phyloP scores from a whole-genome alignment of 202 grass and related monocot genomes.

The Elaeis oleifera region DNA sequence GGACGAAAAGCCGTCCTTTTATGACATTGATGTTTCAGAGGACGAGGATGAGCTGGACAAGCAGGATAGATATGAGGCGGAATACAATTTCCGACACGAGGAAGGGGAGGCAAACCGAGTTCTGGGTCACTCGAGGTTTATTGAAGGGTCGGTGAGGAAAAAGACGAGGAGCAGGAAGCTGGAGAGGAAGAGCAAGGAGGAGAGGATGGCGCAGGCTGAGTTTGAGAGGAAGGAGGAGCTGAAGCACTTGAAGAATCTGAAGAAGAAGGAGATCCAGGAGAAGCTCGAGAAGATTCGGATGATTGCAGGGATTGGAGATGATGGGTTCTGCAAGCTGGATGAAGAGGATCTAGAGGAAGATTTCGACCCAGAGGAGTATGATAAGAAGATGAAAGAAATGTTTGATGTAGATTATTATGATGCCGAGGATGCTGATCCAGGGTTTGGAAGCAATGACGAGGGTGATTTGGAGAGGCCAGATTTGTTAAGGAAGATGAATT shows the following conservation, averaged over 20 bases:
- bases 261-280: conserved; percentile 90
- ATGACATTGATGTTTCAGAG: conserved; percentile 49
- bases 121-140: conserved; percentile 57
- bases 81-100: conserved; percentile 21
- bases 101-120: conserved; percentile 60
- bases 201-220: conserved; percentile 54
- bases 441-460: conserved; percentile 51
- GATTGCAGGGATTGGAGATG: conserved; percentile 56
- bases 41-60: conserved; percentile 47
- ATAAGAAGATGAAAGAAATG: conserved; percentile 71
- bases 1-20: conserved; percentile 19
- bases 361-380: conserved; percentile 76
- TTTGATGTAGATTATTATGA: conserved; percentile 67
- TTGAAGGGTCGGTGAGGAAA: conserved; percentile 91
- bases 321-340: conserved; percentile 42
- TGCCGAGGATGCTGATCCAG: conserved; percentile 62
- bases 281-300: conserved; percentile 60
- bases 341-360: conserved; percentile 78
- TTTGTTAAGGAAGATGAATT: conserved; percentile 78
- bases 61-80: conserved; percentile 50
- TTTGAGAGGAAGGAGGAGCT: conserved; percentile 65
- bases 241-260: conserved; percentile 89
- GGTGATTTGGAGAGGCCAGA: conserved; percentile 54
- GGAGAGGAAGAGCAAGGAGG: conserved; percentile 84
- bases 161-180: conserved; percentile 73